Evolutionary conservation across 805 yeast genomes (phyloP), one percentile per base, ranked within the genome.

Genomic region (Sungouiozyma intestinalis): DNA sequence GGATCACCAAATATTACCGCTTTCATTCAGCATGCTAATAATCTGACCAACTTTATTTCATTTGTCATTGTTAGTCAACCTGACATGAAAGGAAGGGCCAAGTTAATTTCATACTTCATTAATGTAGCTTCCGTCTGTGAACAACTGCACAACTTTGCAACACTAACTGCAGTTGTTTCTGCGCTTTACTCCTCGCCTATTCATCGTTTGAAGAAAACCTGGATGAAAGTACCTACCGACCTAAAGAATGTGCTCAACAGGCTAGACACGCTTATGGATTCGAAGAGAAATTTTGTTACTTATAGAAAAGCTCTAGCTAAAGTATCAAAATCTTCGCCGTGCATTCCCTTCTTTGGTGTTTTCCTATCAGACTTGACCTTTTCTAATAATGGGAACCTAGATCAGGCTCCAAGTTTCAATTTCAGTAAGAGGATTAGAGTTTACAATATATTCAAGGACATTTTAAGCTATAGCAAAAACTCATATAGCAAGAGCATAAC

Each of bases 341-440:
- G 94, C 57, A 77, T 90, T 35, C 98, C 98, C 33, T 90, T 90
- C 58, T 77, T 90, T 51, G 98, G 97, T 16, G 90, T 90, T 37
- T 85, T 77, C 58, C 65, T 90, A 44, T 81, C 94, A 38, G 97
- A 90, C 60, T 68, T 90, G 54, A 84, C 96, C 14, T 90, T 90
- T 57, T 77, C 86, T 2, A 81, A 75, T 20, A 94, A 84, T 52
- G 97, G 97, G 36, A 90, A 87, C 54, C 76, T 94, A 0, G 95
- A 88, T 57, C 70, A 20, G 62, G 48, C 64, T 84, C 42, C 76
- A 80, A 66, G 84, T 55, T 69, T 87, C 44, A 90, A 90, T 61
- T 86, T 84, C 58, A 76, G 82, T 43, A 90, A 90, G 60, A 69
- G 95, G 44, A 58, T 73, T 24, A 81, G 78, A 55, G 78, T 90